Evolutionary conservation across 2,329 filamentous ascomycete genomes (phyloP), one percentile per base, ranked within the genome.

Genomic region (Dothiorella sarmentorum): DNA sequence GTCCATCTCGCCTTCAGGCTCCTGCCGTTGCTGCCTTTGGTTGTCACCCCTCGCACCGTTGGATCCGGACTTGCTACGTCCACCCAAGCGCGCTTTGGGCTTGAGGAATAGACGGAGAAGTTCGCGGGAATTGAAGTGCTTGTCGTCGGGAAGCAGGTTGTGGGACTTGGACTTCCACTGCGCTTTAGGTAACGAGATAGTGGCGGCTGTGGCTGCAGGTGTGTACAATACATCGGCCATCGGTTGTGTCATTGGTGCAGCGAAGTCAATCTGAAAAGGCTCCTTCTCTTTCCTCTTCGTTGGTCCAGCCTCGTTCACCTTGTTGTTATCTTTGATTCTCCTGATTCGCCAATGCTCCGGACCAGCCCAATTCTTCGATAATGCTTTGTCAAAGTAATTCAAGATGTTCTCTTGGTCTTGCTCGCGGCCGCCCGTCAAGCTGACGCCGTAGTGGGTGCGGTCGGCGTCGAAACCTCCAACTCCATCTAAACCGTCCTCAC

Each of bases 301-400:
- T 73, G 82, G 66, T 67, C 76, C 73, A 29, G 76, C 77, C 13
- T 83, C 79, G 7, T 82, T 78, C 7, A 85, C 80, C 73, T 92
- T 91, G 67, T 73, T 79, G 13, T 71, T 75, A 58, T 86, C 83
- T 66, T 97, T 97, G 73, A 99, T 94, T 69, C 91, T 91, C 62
- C 90, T 84, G 69, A 99, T 97, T 65, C 93, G 88, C 94, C 94
- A 99, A 74, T 99, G 94, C 72, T 97, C 94, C n/a, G 94, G 93
- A 49, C 91, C 95, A 5, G 89, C 88, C 93, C 94, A 99, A 68
- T 97, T 97, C 81, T 96, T 97, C 71, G 94, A 90, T 42, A 97
- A 77, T 2, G 93, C 92, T 68, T 96, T 91, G 72, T 99, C 94
- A 69, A 99, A 99, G 76, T 97, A 99, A 69, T 90, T 89, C n/a